Evolutionary conservation across 1,284 basidiomycete species (phyloP).

Genomic region (Cutaneotrichosporon curvatum): DNA sequence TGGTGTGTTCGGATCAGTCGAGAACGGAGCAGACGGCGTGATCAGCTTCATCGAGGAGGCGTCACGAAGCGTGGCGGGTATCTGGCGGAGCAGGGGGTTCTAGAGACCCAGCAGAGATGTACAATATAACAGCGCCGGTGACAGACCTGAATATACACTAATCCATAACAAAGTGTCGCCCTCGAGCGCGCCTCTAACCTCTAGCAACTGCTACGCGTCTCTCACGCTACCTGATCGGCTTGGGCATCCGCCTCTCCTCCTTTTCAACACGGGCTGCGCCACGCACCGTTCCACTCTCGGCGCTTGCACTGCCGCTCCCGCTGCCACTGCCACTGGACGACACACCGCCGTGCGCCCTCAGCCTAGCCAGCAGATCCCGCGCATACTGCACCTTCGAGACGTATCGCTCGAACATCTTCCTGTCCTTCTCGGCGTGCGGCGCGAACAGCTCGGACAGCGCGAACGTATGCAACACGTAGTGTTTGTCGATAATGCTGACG

Average conservation of each 20-base stretch:
- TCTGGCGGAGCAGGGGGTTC: conserved; percentile 32
- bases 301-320: no score
- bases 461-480: conserved; percentile 69
- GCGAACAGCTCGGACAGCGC: conserved; percentile 59
- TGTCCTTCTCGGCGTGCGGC: conserved; percentile 28
- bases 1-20: conserved; percentile 13
- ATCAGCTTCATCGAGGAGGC: conserved; percentile 30
- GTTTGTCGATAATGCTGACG: conserved; percentile 83
- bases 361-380: conserved; percentile 32
- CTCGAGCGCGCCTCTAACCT: no score
- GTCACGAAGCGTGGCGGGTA: conserved; percentile 24
- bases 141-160: no score
- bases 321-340: neutral
- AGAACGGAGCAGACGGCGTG: conserved; percentile 23
- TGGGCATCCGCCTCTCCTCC: no score
- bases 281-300: no score
- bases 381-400: conserved; percentile 41
- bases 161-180: no score
- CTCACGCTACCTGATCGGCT: no score
- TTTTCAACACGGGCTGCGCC: no score
- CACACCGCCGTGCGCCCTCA: conserved; percentile 19
- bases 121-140: no score
- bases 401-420: conserved; percentile 30
- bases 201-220: no score
- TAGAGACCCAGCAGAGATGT: conserved; percentile 3